Conservation (phyloP, 1,139 yeast genomes). For the Kluyveromyces sp. region DNA sequence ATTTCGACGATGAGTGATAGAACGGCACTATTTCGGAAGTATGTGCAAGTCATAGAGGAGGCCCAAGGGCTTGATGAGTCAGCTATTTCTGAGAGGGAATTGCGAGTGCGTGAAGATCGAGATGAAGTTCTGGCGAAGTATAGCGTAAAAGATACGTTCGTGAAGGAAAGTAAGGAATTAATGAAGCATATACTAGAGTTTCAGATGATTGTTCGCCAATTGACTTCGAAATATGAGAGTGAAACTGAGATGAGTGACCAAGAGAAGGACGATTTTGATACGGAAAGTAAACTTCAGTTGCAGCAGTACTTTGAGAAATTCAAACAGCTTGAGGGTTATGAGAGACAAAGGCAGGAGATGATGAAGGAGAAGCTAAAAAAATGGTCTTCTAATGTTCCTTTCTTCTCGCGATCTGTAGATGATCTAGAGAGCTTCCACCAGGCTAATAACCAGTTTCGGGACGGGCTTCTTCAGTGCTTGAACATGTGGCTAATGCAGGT, state of each 20-base stretch:
- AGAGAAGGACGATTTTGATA: slow-evolving; percentile 49
- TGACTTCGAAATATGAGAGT: slow-evolving; percentile 40
- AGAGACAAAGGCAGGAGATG: slow-evolving; percentile 32
- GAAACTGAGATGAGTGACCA: slow-evolving; percentile 33
- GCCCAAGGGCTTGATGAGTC: slow-evolving; percentile 4
- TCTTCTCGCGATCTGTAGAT: slow-evolving; percentile 2
- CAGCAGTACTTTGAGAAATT: slow-evolving; percentile 46
- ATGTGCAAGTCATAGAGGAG: slow-evolving; percentile 38
- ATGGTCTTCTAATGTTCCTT: background rate
- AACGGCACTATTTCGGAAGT: slow-evolving; percentile 44
- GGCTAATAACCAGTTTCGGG: slow-evolving; percentile 24
- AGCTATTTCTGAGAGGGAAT: slow-evolving; percentile 9
- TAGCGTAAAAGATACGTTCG: slow-evolving; percentile 42
- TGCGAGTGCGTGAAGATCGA: slow-evolving; percentile 11
- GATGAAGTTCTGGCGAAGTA: slow-evolving; percentile 12
- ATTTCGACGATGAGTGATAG: slow-evolving; percentile 40
- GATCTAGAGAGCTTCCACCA: slow-evolving; percentile 12
- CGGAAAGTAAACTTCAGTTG: slow-evolving; percentile 44
- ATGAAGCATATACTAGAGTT: slow-evolving; percentile 37
- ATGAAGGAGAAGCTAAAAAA: slow-evolving; percentile 10
- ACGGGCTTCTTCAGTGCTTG: slow-evolving; percentile 26
- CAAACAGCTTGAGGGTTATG: slow-evolving; percentile 44
- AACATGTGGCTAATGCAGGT: slow-evolving; percentile 20
- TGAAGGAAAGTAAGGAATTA: slow-evolving; percentile 43
- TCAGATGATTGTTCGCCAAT: slow-evolving; percentile 34